These are phyloP conservation scores for Blastobotrys indianensis DNA, from an alignment of 1,139 yeast genomes.

Conservation along the genomic window DNA sequence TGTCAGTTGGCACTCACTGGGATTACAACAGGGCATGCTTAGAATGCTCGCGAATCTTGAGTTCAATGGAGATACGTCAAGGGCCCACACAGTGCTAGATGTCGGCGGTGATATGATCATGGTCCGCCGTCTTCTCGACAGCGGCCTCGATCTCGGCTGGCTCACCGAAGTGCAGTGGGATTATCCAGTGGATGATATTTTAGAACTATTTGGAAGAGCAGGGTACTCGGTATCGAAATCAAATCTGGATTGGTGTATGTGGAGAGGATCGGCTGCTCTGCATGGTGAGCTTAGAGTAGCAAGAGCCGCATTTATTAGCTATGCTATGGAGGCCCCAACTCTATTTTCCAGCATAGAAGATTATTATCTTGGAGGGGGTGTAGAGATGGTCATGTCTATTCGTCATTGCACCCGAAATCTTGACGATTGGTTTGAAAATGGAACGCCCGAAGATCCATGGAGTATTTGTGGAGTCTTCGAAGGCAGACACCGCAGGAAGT, in stretches of 20 bases:
- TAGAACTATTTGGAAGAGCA: constrained; percentile 31
- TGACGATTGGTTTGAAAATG: constrained; percentile 38
- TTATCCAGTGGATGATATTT: constrained; percentile 39
- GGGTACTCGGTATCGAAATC: constrained; percentile 32
- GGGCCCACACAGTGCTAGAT: constrained; percentile 49
- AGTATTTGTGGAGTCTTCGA: constrained; percentile 39
- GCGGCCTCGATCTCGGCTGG: constrained; percentile 27
- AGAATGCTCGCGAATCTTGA: constrained; percentile 43
- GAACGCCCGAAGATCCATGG: constrained; percentile 37
- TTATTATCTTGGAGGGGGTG: constrained; percentile 48
- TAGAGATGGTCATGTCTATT: constrained; percentile 41
- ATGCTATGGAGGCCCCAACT: constrained; percentile 40
- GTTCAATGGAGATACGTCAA: constrained; percentile 41
- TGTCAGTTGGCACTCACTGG: constrained; percentile 57
- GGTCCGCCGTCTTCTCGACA: constrained; percentile 35
- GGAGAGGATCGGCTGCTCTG: constrained; percentile 47
- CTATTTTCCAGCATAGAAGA: constrained; percentile 39
- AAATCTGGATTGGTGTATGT: constrained; percentile 41
- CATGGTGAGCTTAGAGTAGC: constrained; percentile 38
- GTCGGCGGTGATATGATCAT: constrained; percentile 54
- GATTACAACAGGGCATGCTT: constrained; percentile 47
- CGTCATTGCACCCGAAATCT: constrained; percentile 36
- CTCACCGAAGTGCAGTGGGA: constrained; percentile 38
- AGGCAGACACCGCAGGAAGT: constrained; percentile 16
- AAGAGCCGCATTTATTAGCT: constrained; percentile 28